These are phyloP conservation scores for Phytophthora capsici DNA, from an alignment of 352 stramenopile genomes.

Conservation along the genomic window DNA sequence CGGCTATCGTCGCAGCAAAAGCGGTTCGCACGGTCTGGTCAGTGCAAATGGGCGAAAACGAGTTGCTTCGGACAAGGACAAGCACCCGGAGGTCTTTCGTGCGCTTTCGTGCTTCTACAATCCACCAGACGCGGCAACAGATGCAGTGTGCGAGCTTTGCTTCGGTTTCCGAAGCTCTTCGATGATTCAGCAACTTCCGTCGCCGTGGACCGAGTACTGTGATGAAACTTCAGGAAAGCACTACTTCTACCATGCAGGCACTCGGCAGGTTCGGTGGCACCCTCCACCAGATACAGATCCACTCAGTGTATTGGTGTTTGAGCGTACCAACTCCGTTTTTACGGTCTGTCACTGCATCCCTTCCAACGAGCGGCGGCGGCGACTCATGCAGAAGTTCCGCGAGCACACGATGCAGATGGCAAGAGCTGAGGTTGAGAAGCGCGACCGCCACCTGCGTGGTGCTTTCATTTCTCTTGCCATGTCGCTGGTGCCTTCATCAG, in stretches of 20 bases:
- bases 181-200: constrained; percentile 43
- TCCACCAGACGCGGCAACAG: constrained; percentile 49
- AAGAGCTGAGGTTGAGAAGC: constrained; percentile 43
- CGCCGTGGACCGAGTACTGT: constrained; percentile 54
- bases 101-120: constrained; percentile 57
- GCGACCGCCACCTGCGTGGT: constrained; percentile 53
- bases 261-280: constrained; percentile 49
- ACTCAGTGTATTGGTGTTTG: constrained; percentile 59
- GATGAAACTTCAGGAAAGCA: constrained; percentile 53
- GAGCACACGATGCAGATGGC: constrained; percentile 53
- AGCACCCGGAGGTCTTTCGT: constrained; percentile 32
- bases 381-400: constrained; percentile 66
- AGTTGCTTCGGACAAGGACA: constrained; percentile 30
- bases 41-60: not conserved
- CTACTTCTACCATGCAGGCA: constrained; percentile 61
- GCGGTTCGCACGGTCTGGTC: not conserved
- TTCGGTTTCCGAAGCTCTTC: constrained; percentile 46
- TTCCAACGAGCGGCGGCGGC: constrained; percentile 48
- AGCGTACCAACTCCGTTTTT: constrained; percentile 60
- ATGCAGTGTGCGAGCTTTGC: constrained; percentile 61
- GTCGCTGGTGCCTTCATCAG: constrained; percentile 31
- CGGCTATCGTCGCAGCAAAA: constrained; percentile 1
- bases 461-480: constrained; percentile 58
- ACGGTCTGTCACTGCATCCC: constrained; percentile 70
- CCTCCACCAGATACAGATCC: constrained; percentile 42